Conservation (phyloP, 176 grass and related monocot genomes). For the maize (Zea mays) region DNA sequence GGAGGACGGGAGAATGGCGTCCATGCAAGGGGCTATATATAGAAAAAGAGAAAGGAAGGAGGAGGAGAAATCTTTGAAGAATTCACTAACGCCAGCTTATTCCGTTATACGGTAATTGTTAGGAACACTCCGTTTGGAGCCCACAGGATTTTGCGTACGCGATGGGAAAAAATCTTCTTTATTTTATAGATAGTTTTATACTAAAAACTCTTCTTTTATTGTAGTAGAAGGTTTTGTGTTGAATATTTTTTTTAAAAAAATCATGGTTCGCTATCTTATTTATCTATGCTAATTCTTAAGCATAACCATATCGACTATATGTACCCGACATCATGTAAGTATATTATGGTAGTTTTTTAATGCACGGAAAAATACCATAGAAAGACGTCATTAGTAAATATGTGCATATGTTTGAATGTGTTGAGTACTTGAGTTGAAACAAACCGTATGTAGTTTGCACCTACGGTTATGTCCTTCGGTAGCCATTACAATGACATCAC, state of each 20-base stretch:
- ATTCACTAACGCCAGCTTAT: constrained; percentile 36
- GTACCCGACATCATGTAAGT: neutral
- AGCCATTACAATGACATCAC: neutral
- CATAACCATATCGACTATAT: neutral
- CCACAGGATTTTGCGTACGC: constrained; percentile 8
- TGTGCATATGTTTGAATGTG: neutral
- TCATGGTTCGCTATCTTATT: neutral
- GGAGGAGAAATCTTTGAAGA: constrained; percentile 41
- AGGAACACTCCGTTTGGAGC: constrained; percentile 4
- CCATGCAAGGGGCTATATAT: constrained; percentile 43
- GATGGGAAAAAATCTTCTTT: neutral
- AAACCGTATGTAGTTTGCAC: too few species aligned
- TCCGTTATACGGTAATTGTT: constrained; percentile 32
- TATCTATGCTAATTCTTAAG: neutral
- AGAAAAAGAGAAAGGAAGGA: neutral
- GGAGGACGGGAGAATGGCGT: constrained; percentile 38
- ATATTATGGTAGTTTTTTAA: neutral
- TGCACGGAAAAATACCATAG: neutral
- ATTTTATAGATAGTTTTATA: neutral
- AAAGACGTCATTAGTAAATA: neutral
- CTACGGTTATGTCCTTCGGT: neutral
- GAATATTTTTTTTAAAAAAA: neutral
- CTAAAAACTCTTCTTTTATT: neutral
- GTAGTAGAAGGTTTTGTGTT: neutral
- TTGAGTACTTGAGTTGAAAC: too few species aligned